Percentiles rank a stretch among this genome's conserved stretches.
Evolutionary conservation across 2,329 filamentous ascomycete species (phyloP).

Genomic region (Cercospora nicotianae): DNA sequence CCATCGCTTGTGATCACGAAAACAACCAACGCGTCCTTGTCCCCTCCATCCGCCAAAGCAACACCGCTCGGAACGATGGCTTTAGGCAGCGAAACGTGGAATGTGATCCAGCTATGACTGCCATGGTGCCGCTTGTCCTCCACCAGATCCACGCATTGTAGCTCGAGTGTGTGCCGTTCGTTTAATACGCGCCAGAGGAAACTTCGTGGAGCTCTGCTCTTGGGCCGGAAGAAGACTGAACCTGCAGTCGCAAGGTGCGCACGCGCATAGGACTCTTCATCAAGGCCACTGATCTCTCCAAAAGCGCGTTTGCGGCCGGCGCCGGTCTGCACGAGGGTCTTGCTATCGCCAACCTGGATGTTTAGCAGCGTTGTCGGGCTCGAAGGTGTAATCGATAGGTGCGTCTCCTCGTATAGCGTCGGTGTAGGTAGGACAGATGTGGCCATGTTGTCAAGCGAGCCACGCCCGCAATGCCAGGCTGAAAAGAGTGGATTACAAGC

Average conservation of each 20-base stretch:
- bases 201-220: slow-evolving; percentile 73
- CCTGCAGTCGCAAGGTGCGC: slow-evolving; percentile 74
- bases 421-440: slow-evolving; percentile 20
- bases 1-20: slow-evolving; percentile 76
- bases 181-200: slow-evolving; percentile 91
- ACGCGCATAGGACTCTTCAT: slow-evolving; percentile 71
- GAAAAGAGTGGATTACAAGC: background rate
- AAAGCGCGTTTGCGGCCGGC: slow-evolving; percentile 38
- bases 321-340: slow-evolving; percentile 39
- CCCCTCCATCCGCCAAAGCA: slow-evolving; percentile 75
- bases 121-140: slow-evolving; percentile 49
- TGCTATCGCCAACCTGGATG: slow-evolving; percentile 62
- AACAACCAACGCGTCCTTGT: slow-evolving; percentile 73
- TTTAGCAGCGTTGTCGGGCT: slow-evolving; percentile 59
- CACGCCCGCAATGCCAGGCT: background rate
- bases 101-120: slow-evolving; percentile 56
- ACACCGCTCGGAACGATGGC: slow-evolving; percentile 76
- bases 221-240: slow-evolving; percentile 79
- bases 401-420: slow-evolving; percentile 33
- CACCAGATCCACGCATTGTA: slow-evolving; percentile 78
- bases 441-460: slow-evolving; percentile 12
- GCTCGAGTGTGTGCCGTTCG: slow-evolving; percentile 74
- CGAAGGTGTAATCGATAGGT: slow-evolving; percentile 27
- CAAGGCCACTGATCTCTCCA: slow-evolving; percentile 52
- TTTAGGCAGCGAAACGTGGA: slow-evolving; percentile 80